These are phyloP conservation scores for Eugenia klotzschiana DNA, from an alignment of 441 rosid genomes.

Conservation along the genomic window DNA sequence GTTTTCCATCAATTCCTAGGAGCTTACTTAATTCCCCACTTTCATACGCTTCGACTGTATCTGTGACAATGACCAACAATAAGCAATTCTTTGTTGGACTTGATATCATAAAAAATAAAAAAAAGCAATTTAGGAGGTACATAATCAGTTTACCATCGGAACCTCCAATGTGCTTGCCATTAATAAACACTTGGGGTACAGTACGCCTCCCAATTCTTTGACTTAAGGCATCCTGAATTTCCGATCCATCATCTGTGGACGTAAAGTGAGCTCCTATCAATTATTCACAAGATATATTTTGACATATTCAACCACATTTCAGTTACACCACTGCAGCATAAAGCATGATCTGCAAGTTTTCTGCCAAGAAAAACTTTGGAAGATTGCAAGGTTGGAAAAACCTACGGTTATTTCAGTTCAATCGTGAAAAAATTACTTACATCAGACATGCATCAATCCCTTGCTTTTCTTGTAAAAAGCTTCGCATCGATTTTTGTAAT, in stretches of 20 bases:
- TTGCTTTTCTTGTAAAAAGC: not conserved
- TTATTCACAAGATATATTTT: not conserved
- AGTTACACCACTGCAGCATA: not conserved
- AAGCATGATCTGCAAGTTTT: not conserved
- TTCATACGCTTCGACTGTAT: conserved; percentile 56
- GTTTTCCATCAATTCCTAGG: conserved; percentile 25
- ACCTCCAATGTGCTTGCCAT: conserved; percentile 82
- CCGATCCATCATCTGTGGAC: conserved; percentile 53
- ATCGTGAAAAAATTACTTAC: not conserved
- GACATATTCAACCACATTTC: not conserved
- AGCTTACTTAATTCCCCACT: conserved; percentile 57
- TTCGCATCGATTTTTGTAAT: not conserved
- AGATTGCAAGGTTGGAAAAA: not conserved
- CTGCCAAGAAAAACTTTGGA: not conserved
- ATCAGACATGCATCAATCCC: not conserved
- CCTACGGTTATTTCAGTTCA: not conserved
- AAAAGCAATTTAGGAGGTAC: not conserved
- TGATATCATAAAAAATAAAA: not conserved
- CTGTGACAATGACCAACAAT: conserved; percentile 16
- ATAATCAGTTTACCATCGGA: conserved; percentile 54
- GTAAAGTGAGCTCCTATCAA: not conserved
- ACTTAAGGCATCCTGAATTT: conserved; percentile 53
- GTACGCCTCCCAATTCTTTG: conserved; percentile 55
- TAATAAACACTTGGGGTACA: conserved; percentile 84
- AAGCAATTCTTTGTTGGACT: not conserved